Conservation (phyloP, 257 asterid species). For the Nicotiana paniculata region DNA sequence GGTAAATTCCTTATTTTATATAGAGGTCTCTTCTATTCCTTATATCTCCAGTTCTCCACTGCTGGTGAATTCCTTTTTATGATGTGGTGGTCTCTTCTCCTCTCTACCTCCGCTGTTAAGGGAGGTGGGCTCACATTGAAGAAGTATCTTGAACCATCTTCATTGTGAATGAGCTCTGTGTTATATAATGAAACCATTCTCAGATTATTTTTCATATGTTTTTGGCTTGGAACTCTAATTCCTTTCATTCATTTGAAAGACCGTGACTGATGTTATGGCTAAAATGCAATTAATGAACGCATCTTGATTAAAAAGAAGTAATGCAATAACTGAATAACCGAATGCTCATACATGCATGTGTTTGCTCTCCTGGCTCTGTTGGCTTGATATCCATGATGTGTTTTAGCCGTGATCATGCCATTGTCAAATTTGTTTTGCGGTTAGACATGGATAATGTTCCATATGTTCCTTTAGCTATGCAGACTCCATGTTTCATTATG, state of each 20-base stretch:
- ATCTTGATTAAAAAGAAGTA: too few species aligned
- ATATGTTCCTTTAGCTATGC: not conserved
- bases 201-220: not conserved
- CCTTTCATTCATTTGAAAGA: not conserved
- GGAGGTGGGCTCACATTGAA: not conserved
- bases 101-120: not conserved
- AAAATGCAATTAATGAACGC: not conserved
- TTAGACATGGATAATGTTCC: not conserved
- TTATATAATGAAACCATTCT: not conserved
- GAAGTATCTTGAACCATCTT: not conserved
- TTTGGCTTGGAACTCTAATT: not conserved
- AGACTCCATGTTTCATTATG: not conserved
- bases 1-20: slow-evolving; percentile 12
- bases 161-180: not conserved
- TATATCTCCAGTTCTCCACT: not conserved
- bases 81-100: not conserved
- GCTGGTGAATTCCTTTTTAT: not conserved
- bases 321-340: not conserved
- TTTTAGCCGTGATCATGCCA: not conserved
- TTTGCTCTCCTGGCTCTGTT: not conserved
- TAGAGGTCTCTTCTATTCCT: not conserved
- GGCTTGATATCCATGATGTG: not conserved
- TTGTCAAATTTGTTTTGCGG: not conserved
- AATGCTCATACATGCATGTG: not conserved
- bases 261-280: not conserved